These are phyloP conservation scores for Calonectria montana DNA, from an alignment of 2,329 filamentous ascomycete species.

Conservation along the genomic window DNA sequence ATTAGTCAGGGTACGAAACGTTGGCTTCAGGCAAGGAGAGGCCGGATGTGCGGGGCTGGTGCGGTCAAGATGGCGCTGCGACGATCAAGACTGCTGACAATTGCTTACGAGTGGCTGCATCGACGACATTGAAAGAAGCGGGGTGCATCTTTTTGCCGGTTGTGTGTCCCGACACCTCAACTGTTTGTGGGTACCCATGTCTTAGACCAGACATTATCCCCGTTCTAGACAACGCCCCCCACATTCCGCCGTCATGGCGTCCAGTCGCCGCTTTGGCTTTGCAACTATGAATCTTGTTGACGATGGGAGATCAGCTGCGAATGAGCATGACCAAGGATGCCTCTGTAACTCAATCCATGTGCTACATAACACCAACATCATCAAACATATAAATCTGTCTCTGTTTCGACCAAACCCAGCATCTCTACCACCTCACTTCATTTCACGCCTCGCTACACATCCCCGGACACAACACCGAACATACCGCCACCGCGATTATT, in stretches of 20 bases:
- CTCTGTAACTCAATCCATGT: neutral
- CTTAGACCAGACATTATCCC: neutral
- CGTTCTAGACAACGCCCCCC: neutral
- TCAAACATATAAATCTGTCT: neutral
- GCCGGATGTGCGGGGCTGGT: neutral
- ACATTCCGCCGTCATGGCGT: neutral
- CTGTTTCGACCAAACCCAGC: neutral
- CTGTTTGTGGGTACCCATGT: neutral
- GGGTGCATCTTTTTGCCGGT: neutral
- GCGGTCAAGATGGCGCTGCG: neutral
- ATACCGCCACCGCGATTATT: neutral
- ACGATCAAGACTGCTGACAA: neutral
- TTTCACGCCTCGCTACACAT: neutral
- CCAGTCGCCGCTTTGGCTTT: neutral
- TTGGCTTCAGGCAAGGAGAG: neutral
- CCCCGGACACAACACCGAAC: neutral
- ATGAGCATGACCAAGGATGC: neutral
- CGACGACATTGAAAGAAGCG: neutral
- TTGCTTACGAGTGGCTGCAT: conserved; percentile 2
- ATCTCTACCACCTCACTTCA: neutral
- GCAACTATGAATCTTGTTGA: neutral
- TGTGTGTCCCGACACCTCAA: neutral
- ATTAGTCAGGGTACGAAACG: neutral
- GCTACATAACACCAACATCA: neutral
- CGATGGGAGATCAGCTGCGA: neutral